Evolutionary conservation across 495 filamentous ascomycete genomes (phyloP), one percentile per base, ranked within the genome.

Genomic region (Penicillium canariense): DNA sequence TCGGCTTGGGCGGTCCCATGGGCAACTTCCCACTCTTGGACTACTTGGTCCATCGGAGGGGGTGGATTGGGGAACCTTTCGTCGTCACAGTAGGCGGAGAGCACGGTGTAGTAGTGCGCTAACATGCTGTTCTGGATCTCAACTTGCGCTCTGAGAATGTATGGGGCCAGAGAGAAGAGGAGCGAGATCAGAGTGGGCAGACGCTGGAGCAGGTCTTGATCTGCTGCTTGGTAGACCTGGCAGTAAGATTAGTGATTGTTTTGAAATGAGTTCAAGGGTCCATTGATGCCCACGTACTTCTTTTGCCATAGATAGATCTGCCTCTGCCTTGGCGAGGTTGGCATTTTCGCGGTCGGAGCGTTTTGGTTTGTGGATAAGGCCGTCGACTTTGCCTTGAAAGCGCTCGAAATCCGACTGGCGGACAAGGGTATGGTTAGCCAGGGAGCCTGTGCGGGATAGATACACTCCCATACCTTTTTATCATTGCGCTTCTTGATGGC

Each of bases 401-500:
- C 87, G 85, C 70, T 97, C 93, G 62, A 85, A 96, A 67, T 97
- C 93, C 40, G 94, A 62, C 78, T 75, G n/a, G 14, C 18, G 27
- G n/a, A n/a, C n/a, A n/a, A n/a, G n/a, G n/a, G n/a, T n/a, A n/a
- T n/a, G n/a, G n/a, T n/a, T n/a, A n/a, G n/a, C n/a, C n/a, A n/a
- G n/a, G n/a, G n/a, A n/a, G n/a, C n/a, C n/a, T n/a, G n/a, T n/a
- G n/a, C n/a, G n/a, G n/a, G n/a, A n/a, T n/a, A n/a, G 5, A 5
- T 22, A 27, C 9, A 0, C 1, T 31, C 11, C 49, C 66, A n/a
- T 46, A 82, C 82, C 76, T 96, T 88, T 71, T 86, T 90, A 61
- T 96, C 87, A 61, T 95, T 90, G 35, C 93, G 78, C 65, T 90
- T 93, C 75, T 96, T 96, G 68, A 97, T 93, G 2, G 87, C 87